Evolutionary conservation across 768 basidiomycete genomes (phyloP).

Genomic region (Phaffia tasmanica): DNA sequence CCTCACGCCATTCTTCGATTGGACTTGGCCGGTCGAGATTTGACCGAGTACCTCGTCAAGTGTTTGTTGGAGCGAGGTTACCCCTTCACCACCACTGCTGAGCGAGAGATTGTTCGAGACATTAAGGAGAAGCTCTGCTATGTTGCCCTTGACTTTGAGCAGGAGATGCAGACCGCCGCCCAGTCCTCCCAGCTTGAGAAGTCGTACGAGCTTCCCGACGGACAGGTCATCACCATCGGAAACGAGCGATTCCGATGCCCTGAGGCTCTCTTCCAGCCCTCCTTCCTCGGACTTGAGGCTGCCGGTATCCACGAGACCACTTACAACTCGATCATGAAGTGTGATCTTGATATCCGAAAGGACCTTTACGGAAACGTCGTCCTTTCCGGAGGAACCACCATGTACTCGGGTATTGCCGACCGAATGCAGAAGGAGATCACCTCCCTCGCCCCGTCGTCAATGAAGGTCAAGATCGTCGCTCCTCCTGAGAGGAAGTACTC

Average conservation of each 20-base stretch:
- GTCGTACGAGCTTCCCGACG: conserved; percentile 83
- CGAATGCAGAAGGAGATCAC: conserved; percentile 93
- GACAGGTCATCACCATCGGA: conserved; percentile 89
- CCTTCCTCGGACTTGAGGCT: conserved; percentile 63
- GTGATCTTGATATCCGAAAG: conserved; percentile 58
- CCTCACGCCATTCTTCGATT: conserved; percentile 88
- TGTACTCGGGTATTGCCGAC: conserved; percentile 84
- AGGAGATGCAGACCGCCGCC: conserved; percentile 81
- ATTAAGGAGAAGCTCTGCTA: conserved; percentile 98
- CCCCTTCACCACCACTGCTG: conserved; percentile 84
- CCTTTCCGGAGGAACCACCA: conserved; percentile 80
- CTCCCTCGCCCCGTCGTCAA: conserved; percentile 67
- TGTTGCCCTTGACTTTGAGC: conserved; percentile 86
- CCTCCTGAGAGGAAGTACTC: conserved; percentile 87
- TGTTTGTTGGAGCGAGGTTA: conserved; percentile 84
- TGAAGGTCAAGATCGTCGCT: conserved; percentile 93
- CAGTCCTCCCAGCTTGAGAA: conserved; percentile 83
- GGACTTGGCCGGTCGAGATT: conserved; percentile 81
- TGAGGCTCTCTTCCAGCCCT: conserved; percentile 61
- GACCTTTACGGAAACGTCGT: conserved; percentile 64
- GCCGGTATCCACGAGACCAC: conserved; percentile 88
- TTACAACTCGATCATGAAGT: conserved; percentile 41
- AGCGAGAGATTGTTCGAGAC: conserved; percentile 87
- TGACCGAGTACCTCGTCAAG: conserved; percentile 68
- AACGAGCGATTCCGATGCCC: conserved; percentile 71